A percentile compares a stretch with the other conserved stretches of the same genome.
phyloP scores from a whole-genome alignment of 2,329 filamentous ascomycete species.

The Dendrostoma leiphaemia region DNA sequence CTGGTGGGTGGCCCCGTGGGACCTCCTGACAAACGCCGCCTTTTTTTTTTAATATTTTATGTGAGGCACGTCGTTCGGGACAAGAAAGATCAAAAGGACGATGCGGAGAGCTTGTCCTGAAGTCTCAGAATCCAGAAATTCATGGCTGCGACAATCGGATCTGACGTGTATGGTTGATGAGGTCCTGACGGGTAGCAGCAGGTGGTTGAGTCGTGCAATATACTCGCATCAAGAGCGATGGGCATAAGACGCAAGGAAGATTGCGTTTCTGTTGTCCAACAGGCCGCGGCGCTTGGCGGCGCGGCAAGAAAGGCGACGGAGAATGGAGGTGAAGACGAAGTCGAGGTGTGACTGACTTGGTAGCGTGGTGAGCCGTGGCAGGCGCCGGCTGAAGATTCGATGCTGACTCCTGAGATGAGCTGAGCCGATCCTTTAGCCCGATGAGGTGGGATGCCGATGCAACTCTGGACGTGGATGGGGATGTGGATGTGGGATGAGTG shows the following conservation, averaged over 20 bases:
- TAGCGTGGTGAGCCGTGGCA: background rate
- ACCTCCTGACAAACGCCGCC: background rate
- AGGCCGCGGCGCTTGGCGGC: background rate
- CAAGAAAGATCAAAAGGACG: background rate
- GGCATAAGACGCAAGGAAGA: background rate
- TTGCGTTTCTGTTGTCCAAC: background rate
- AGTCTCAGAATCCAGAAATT: background rate
- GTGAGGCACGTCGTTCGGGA: background rate
- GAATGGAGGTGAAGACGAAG: background rate
- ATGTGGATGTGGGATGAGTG: too few relatives aligned
- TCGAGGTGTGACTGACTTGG: too few relatives aligned
- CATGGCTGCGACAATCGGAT: constrained; percentile 8
- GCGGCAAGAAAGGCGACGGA: background rate
- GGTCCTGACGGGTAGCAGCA: background rate
- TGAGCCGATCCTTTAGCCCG: background rate
- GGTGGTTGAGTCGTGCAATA: background rate
- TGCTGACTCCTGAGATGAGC: too few relatives aligned
- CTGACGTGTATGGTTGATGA: background rate
- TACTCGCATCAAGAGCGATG: too few relatives aligned
- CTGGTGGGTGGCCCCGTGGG: background rate
- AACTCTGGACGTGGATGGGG: too few relatives aligned
- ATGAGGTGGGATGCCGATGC: too few relatives aligned
- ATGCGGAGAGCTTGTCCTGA: constrained; percentile 9
- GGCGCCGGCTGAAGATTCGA: background rate
- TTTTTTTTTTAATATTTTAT: too few relatives aligned